Conservation (phyloP, 768 basidiomycete species). For the Asterophora lycoperdoides region DNA sequence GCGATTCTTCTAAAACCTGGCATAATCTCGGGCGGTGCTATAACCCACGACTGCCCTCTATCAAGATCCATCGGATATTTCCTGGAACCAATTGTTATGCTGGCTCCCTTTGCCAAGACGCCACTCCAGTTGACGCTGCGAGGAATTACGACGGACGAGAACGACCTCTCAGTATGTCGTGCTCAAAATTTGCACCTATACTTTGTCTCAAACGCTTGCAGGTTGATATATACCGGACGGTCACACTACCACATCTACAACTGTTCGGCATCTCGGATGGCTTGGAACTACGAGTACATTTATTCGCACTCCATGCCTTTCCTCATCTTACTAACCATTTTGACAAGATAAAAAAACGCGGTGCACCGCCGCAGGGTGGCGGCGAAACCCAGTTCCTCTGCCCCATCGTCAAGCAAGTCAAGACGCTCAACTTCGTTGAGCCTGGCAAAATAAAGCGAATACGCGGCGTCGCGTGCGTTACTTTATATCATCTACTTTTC, state of each 20-base stretch:
- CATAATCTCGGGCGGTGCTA: conserved; percentile 75
- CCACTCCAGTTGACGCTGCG: conserved; percentile 75
- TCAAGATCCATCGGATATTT: conserved; percentile 93
- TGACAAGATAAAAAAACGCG: conserved; percentile 86
- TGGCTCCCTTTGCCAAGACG: conserved; percentile 91
- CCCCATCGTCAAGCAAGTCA: conserved; percentile 85
- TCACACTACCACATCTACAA: conserved; percentile 87
- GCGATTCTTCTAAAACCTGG: conserved; percentile 91
- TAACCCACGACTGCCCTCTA: conserved; percentile 84
- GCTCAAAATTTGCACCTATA: background rate
- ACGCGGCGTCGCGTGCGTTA: conserved; percentile 86
- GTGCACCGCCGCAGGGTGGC: conserved; percentile 84
- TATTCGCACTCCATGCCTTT: background rate
- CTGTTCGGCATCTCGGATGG: conserved; percentile 88
- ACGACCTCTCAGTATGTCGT: conserved; percentile 76
- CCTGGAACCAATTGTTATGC: conserved; percentile 82
- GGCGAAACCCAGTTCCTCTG: conserved; percentile 94
- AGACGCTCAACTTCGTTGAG: conserved; percentile 89
- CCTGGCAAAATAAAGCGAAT: conserved; percentile 91
- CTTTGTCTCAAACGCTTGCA: conserved; percentile 26
- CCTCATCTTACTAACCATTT: conserved; percentile 1
- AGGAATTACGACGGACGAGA: conserved; percentile 90
- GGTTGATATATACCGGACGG: conserved; percentile 88
- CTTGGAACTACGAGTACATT: conserved; percentile 74
- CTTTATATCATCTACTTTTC: background rate